These are phyloP conservation scores for Elymus sibiricus DNA, from an alignment of 176 grass and related monocot species.

Conservation along the genomic window DNA sequence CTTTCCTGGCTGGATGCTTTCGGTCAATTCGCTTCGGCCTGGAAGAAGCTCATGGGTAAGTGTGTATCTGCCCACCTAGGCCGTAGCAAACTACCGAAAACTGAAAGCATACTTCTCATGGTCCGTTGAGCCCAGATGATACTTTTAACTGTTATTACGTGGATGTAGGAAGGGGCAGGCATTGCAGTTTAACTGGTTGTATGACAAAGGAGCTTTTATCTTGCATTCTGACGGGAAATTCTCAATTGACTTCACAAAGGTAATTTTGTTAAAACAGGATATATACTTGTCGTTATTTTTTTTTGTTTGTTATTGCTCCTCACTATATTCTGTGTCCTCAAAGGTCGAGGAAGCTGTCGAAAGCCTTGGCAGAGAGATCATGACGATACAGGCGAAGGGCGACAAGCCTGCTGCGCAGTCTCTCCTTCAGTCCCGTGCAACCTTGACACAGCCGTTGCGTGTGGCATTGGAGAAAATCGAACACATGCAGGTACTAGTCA, in stretches of 20 bases:
- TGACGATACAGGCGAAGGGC: slow-evolving; percentile 89
- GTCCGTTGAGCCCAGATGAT: not conserved
- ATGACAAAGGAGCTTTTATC: slow-evolving; percentile 78
- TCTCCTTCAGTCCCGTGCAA: slow-evolving; percentile 66
- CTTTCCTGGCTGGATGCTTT: slow-evolving; percentile 92
- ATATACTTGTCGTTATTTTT: not conserved
- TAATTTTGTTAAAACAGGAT: slow-evolving; percentile 8
- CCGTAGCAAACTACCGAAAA: not conserved
- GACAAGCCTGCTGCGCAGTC: slow-evolving; percentile 63
- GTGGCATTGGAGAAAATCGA: slow-evolving; percentile 84
- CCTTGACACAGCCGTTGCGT: slow-evolving; percentile 63
- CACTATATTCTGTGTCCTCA: slow-evolving; percentile 7
- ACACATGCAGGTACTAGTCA: slow-evolving; percentile 54
- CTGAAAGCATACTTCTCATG: not conserved
- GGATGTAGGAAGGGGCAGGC: slow-evolving; percentile 80
- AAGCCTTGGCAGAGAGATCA: slow-evolving; percentile 83
- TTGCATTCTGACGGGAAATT: slow-evolving; percentile 80
- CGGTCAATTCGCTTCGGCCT: slow-evolving; percentile 86
- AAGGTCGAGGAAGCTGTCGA: slow-evolving; percentile 92
- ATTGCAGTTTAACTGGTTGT: slow-evolving; percentile 95
- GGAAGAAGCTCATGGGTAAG: slow-evolving; percentile 96
- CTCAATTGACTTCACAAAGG: slow-evolving; percentile 90
- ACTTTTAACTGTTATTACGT: not conserved
- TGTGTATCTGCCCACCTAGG: not conserved
- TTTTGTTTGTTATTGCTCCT: not conserved